Base-by-base conservation (phyloP, 2,329 filamentous ascomycete species). In the Sporothrix sp. region DNA sequence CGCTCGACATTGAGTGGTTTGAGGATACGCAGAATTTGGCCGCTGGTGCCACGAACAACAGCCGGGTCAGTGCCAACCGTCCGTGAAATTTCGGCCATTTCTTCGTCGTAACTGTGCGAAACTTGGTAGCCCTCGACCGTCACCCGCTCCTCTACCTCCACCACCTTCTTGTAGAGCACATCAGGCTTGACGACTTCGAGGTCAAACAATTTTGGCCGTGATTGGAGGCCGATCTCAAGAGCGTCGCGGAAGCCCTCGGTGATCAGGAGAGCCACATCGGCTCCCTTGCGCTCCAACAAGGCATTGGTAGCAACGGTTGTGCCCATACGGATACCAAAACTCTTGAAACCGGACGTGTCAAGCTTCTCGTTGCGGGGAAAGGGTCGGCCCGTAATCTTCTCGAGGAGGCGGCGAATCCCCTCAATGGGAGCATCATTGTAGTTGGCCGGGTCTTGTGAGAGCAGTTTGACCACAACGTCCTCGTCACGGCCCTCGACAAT, bases 261-360 rank as follows among this genome's bases (percentile, higher is more conserved):
- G 7, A 94, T 86, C 2, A 95, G 79, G 66, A 96, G 76, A 14
- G 87, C 89, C 61, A 93, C 90, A 59, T 80, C 82, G 67, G 95
- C 88, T 37, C 90, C 90, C 66, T 95, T 95, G 52, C 90, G 75
- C 66, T 96, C 90, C 1, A 96, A 73, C 51, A 96, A 68, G 0
- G 90, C 90, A 65, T 96, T 96, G 0, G 90, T 96, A 9, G 90
- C 90, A 8, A 96, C 89, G 0, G 90, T 96, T 1, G 90, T 96
- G 33, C 90, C 90, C 89, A 95, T 96, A 42, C 90, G 84, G 25
- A 44, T 50, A 20, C 46, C 89, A 58, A 37, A 48, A 35, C 25
- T 47, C 8, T 36, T 16, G 20, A 52, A 36, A 21, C 27, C 46
- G 2, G 35, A 36, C 5, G 33, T 35, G 30, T 49, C 40, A 7